phyloP scores from a whole-genome alignment of 176 grass and related monocot genomes.

The Melocanna baccifera region DNA sequence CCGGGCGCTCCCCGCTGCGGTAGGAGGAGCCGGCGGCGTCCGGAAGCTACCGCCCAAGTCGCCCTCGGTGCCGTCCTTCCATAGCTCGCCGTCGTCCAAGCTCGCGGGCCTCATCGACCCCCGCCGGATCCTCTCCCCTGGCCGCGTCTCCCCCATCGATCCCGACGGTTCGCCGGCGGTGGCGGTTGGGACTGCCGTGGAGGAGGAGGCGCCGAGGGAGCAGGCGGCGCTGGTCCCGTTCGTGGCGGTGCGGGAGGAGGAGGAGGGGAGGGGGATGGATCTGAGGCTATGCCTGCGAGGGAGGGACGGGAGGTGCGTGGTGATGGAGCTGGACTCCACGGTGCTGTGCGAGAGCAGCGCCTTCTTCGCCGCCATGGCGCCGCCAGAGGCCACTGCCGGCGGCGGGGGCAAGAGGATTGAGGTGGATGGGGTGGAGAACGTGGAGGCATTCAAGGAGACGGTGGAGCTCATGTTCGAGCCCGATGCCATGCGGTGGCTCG shows the following conservation, averaged over 20 bases:
- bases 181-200: background rate
- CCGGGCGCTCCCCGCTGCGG: constrained; percentile 8
- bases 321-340: constrained; percentile 61
- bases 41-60: constrained; percentile 56
- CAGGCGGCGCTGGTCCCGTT: constrained; percentile 20
- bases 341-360: constrained; percentile 50
- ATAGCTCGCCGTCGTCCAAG: constrained; percentile 54
- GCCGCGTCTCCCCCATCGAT: constrained; percentile 75
- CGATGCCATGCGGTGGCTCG: constrained; percentile 48
- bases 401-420: constrained; percentile 17
- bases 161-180: constrained; percentile 41
- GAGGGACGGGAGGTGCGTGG: constrained; percentile 55
- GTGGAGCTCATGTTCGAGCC: constrained; percentile 57
- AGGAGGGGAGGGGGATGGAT: constrained; percentile 35
- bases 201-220: background rate
- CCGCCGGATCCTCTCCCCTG: constrained; percentile 72
- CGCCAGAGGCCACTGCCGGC: background rate
- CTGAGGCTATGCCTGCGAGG: constrained; percentile 53
- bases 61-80: constrained; percentile 41
- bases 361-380: constrained; percentile 46
- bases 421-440: constrained; percentile 53
- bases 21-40: background rate
- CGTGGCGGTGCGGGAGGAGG: constrained; percentile 34
- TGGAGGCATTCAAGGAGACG: constrained; percentile 50
- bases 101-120: constrained; percentile 52